A percentile compares a stretch with the other conserved stretches of the same genome.
Conservation (phyloP, 139 green algal species). For the Coelastrella sp. region DNA sequence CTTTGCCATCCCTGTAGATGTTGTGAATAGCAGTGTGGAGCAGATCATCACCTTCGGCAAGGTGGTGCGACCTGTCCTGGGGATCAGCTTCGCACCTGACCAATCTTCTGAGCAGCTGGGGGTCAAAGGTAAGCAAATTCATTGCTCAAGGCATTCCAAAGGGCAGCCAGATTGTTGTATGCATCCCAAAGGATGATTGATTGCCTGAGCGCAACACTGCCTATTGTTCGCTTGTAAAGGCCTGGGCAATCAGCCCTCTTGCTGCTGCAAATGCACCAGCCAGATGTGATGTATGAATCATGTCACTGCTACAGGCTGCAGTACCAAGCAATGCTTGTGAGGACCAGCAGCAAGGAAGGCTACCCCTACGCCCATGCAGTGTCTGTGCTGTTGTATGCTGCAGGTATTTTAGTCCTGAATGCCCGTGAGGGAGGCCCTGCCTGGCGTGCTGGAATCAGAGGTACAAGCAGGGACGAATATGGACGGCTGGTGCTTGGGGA, state of each 20-base stretch:
- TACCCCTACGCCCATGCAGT: background rate
- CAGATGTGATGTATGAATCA: no score
- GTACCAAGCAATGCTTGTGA: background rate
- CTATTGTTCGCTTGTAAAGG: background rate
- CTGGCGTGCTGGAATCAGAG: constrained; percentile 78
- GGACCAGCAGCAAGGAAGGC: background rate
- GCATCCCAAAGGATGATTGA: no score
- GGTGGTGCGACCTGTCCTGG: constrained; percentile 85
- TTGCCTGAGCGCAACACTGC: no score
- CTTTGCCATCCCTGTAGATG: constrained; percentile 57
- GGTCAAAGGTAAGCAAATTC: constrained; percentile 58
- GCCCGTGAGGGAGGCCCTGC: constrained; percentile 79
- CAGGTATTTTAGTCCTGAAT: constrained; percentile 90
- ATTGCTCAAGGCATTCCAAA: no score
- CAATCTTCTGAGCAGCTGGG: constrained; percentile 73
- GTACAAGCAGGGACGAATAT: constrained; percentile 81
- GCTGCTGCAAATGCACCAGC: no score
- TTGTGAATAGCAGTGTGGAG: constrained; percentile 58
- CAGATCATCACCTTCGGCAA: constrained; percentile 82
- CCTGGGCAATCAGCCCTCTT: no score
- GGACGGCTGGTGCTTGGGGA: constrained; percentile 84
- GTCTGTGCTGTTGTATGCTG: background rate
- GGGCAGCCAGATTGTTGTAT: no score
- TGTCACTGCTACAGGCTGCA: no score
- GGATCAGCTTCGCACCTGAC: constrained; percentile 93